Percentiles rank a stretch among this genome's conserved stretches.
phyloP scores from a whole-genome alignment of 2,329 filamentous ascomycete species.

The Aspergillus brunneoviolaceus region DNA sequence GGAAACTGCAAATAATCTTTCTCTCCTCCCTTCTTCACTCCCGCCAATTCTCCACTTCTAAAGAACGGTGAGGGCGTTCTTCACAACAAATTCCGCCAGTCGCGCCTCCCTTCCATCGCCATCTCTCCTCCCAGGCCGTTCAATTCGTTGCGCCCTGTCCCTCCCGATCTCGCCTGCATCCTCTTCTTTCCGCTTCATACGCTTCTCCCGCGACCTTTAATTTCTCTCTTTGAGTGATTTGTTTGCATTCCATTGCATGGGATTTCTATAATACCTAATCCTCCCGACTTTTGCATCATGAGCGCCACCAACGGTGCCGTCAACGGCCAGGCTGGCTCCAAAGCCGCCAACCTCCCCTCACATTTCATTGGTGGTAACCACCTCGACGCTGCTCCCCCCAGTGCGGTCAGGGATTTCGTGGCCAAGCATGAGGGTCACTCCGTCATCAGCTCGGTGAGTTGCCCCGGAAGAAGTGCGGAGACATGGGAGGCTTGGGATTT shows the following conservation, averaged over 20 bases:
- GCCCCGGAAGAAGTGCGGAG: neutral
- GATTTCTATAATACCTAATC: slow-evolving; percentile 29
- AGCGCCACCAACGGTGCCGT: slow-evolving; percentile 38
- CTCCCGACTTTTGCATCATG: slow-evolving; percentile 35
- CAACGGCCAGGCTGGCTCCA: slow-evolving; percentile 62
- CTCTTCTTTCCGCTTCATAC: slow-evolving; percentile 5
- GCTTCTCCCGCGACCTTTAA: neutral
- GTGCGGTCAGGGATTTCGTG: slow-evolving; percentile 96
- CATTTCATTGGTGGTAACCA: slow-evolving; percentile 98
- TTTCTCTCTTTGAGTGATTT: slow-evolving; percentile 7
- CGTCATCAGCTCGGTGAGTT: slow-evolving; percentile 91
- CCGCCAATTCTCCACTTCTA: neutral
- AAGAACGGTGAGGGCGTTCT: slow-evolving; percentile 4
- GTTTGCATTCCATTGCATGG: slow-evolving; percentile 23
- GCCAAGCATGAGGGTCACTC: slow-evolving; percentile 87
- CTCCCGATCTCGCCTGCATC: neutral
- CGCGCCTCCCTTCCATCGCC: slow-evolving; percentile 2
- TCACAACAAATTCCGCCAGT: neutral
- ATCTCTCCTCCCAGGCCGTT: slow-evolving; percentile 1
- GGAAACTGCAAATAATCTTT: neutral
- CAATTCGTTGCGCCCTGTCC: slow-evolving; percentile 2
- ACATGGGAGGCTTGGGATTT: neutral
- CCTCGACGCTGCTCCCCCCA: slow-evolving; percentile 74
- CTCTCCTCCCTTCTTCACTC: neutral
- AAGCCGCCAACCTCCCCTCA: slow-evolving; percentile 76